Percentiles rank a stretch among this genome's conserved stretches.
phyloP scores from a whole-genome alignment of 805 yeast genomes.

The Metschnikowia continentalis region DNA sequence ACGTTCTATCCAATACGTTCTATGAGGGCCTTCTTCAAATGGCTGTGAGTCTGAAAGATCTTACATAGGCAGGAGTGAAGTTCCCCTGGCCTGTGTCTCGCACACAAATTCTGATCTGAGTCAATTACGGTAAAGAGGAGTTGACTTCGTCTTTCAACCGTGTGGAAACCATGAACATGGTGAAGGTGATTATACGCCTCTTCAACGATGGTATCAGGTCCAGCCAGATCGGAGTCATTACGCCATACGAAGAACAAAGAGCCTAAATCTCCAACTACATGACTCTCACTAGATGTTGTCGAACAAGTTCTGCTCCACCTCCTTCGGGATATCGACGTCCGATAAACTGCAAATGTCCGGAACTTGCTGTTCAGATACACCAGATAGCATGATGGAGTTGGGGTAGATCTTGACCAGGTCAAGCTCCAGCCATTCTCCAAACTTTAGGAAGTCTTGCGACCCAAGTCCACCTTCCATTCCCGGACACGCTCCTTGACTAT shows the following conservation, averaged over 20 bases:
- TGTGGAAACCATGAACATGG: conserved; percentile 86
- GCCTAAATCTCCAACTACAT: conserved; percentile 75
- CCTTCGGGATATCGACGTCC: conserved; percentile 1
- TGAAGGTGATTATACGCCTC: conserved; percentile 65
- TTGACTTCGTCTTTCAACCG: conserved; percentile 79
- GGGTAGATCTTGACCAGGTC: conserved; percentile 7
- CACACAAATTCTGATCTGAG: conserved; percentile 96
- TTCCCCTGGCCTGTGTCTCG: conserved; percentile 89
- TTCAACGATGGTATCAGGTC: conserved; percentile 77
- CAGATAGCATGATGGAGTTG: conserved; percentile 9
- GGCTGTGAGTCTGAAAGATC: conserved; percentile 77
- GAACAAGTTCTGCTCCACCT: background rate
- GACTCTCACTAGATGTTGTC: conserved; percentile 28
- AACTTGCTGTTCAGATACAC: conserved; percentile 13
- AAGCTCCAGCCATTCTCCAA: conserved; percentile 6
- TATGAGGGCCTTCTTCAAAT: conserved; percentile 90
- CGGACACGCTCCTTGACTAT: conserved; percentile 4
- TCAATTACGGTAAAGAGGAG: conserved; percentile 84
- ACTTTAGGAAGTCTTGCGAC: background rate
- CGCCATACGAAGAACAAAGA: conserved; percentile 94
- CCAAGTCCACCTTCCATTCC: conserved; percentile 8
- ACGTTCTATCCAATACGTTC: conserved; percentile 88
- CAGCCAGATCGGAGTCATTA: conserved; percentile 73
- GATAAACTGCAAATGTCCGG: conserved; percentile 13
- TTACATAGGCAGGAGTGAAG: conserved; percentile 48